Evolutionary conservation across 192 early-diverging fungal species (phyloP).

Genomic region (Spinellus fusiger): DNA sequence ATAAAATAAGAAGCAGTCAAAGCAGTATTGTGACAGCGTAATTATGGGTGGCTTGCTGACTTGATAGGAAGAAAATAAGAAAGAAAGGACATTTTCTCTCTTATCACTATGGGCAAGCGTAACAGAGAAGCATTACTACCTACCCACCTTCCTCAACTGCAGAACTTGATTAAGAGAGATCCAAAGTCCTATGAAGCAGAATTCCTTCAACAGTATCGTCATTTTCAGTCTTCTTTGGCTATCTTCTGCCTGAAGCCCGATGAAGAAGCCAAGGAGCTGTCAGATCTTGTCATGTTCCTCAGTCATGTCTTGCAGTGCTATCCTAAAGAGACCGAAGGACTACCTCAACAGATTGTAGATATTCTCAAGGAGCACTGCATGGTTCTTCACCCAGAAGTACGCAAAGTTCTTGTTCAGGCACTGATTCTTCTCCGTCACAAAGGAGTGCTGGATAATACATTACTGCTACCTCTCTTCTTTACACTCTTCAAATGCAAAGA

Average conservation of each 20-base stretch:
- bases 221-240: slow-evolving; percentile 81
- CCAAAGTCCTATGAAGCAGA: slow-evolving; percentile 89
- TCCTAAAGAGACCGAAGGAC: slow-evolving; percentile 69
- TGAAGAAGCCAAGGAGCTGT: slow-evolving; percentile 73
- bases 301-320: slow-evolving; percentile 87
- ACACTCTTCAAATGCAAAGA: slow-evolving; percentile 92
- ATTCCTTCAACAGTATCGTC: slow-evolving; percentile 88
- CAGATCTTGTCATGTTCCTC: slow-evolving; percentile 86
- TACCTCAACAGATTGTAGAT: slow-evolving; percentile 81
- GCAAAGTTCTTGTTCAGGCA: slow-evolving; percentile 85
- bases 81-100: slow-evolving; percentile 1
- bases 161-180: slow-evolving; percentile 97
- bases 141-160: slow-evolving; percentile 92
- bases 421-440: slow-evolving; percentile 84
- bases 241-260: slow-evolving; percentile 89
- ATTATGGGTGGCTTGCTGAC: slow-evolving; percentile 1
- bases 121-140: slow-evolving; percentile 56
- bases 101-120: slow-evolving; percentile 50
- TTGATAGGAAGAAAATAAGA: background rate
- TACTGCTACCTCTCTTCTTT: slow-evolving; percentile 88
- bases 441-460: slow-evolving; percentile 62
- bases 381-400: slow-evolving; percentile 75
- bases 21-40: background rate
- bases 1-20: background rate
- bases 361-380: slow-evolving; percentile 77